phyloP scores from a whole-genome alignment of 768 basidiomycete genomes.

The Tephrocybe sp. region DNA sequence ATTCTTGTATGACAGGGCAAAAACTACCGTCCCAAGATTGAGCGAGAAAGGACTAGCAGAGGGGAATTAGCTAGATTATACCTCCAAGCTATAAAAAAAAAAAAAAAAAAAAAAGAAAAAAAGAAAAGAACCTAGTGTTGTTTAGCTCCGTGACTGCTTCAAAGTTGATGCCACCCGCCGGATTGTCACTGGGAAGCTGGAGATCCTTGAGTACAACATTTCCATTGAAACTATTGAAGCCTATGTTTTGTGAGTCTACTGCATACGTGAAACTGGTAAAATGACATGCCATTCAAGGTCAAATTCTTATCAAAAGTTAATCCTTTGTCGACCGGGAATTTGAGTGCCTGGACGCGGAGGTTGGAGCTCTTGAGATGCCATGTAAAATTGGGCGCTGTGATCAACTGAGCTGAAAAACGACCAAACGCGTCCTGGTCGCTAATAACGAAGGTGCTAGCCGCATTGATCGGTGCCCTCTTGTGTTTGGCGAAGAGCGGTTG shows the following conservation, averaged over 20 bases:
- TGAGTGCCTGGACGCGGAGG: conserved; percentile 60
- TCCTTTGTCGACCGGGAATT: conserved; percentile 65
- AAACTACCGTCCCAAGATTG: conserved; percentile 63
- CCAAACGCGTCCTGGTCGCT: conserved; percentile 55
- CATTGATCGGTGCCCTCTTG: conserved; percentile 61
- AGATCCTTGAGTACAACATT: conserved; percentile 55
- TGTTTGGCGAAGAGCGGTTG: conserved; percentile 43
- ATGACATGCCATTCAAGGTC: conserved; percentile 46
- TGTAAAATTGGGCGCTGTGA: conserved; percentile 64
- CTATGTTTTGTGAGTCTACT: conserved; percentile 24
- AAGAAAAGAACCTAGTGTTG: conserved; percentile 48
- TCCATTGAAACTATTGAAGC: conserved; percentile 59
- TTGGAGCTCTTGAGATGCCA: conserved; percentile 60
- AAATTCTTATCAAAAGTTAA: conserved; percentile 62
- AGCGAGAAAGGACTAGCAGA: conserved; percentile 60
- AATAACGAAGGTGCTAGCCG: conserved; percentile 57
- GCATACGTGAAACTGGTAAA: background rate
- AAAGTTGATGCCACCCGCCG: conserved; percentile 67
- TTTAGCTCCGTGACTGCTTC: conserved; percentile 49
- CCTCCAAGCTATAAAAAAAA: background rate
- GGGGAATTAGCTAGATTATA: background rate
- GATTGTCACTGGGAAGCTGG: conserved; percentile 63
- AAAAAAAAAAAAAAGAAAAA: conserved; percentile 17
- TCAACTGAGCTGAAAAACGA: conserved; percentile 58
- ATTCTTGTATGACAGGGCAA: conserved; percentile 56